Base-by-base conservation (phyloP, 2,329 filamentous ascomycete genomes). In the Didymella arachidicola region DNA sequence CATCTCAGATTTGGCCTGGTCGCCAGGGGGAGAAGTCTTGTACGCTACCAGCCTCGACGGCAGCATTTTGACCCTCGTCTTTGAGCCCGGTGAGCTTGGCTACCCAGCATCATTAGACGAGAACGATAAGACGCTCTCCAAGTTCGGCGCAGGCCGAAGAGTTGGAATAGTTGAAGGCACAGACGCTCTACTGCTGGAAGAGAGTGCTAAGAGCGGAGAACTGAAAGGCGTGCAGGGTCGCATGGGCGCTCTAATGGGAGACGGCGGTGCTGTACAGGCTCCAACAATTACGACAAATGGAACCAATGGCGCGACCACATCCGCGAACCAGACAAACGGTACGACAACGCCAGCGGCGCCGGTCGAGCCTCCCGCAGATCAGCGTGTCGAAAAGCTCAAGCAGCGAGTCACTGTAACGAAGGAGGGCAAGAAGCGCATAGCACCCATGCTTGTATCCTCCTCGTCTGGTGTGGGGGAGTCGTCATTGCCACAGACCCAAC, bases 231-330 rank as follows among this genome's bases (percentile, higher is more conserved):
- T 94, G 0, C 92, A 99, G 78, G 95, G 93, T 2, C 87, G 94
- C 65, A 99, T 99, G 95, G 95, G 95, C 12, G 94, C 94, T n/a
- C 79, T 99, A 36, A 99, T 99, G 95, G 94, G 94, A 6, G 93
- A 97, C 72, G 84, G 85, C 18, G 71, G 72, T 54, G 69, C 73
- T 30, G 66, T 69, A 8, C 72, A 73, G 29, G 80, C 84, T 2
- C 77, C 84, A 3, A 86, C 86, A 38, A 52, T 79, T 74, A 86
- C 86, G 39, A 41, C 78, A 73, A 76, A 91, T 63, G 82, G 81
- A 16, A 78, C 80, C 18, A 86, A 85, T 59, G 83, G 82, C 27
- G 73, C 76, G 30, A 70, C 76, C 14, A 53, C 66, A n/a, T 54
- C 59, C 27, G 25, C 62, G 12, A 42, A 36, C 47, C 63, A 74